phyloP scores from a whole-genome alignment of 2,329 filamentous ascomycete species.

The Xylariaceae sp. region DNA sequence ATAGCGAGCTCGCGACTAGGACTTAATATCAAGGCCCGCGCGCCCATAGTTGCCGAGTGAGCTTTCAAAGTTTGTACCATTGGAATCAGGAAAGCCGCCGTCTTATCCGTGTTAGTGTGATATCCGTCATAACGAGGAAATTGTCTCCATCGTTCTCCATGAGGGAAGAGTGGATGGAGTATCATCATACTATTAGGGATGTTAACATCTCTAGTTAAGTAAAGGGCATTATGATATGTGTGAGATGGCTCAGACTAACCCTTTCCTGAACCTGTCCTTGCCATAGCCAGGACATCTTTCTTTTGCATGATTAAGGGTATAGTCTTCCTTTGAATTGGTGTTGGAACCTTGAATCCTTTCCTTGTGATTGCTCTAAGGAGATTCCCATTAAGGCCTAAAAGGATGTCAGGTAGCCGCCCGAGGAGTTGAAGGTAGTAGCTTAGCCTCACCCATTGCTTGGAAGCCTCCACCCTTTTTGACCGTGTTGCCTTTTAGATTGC shows the following conservation, averaged over 20 bases:
- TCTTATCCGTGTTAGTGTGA: constrained; percentile 47
- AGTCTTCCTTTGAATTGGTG: constrained; percentile 95
- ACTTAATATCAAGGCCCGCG: constrained; percentile 85
- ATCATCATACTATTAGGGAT: constrained; percentile 9
- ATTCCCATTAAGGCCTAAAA: constrained; percentile 73
- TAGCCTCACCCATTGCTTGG: constrained; percentile 78
- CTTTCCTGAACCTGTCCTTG: constrained; percentile 96
- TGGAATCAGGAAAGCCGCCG: constrained; percentile 95
- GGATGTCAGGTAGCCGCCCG: constrained; percentile 1
- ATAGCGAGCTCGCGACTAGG: constrained; percentile 93
- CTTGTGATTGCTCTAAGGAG: constrained; percentile 88
- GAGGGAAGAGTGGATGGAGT: not conserved
- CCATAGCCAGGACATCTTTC: constrained; percentile 94
- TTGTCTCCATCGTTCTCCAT: not conserved
- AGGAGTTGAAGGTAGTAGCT: constrained; percentile 14
- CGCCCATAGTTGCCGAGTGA: constrained; percentile 85
- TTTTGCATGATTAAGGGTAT: constrained; percentile 89
- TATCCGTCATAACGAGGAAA: not conserved
- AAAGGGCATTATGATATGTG: not conserved
- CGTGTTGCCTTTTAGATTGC: constrained; percentile 81
- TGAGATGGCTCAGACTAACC: constrained; percentile 5
- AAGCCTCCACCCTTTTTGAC: constrained; percentile 97
- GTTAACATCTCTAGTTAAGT: constrained; percentile 1
- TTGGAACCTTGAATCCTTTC: constrained; percentile 95
- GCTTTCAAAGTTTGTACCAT: constrained; percentile 94